These are phyloP conservation scores for Trametes punicea DNA, from an alignment of 768 basidiomycete genomes.

Conservation along the genomic window DNA sequence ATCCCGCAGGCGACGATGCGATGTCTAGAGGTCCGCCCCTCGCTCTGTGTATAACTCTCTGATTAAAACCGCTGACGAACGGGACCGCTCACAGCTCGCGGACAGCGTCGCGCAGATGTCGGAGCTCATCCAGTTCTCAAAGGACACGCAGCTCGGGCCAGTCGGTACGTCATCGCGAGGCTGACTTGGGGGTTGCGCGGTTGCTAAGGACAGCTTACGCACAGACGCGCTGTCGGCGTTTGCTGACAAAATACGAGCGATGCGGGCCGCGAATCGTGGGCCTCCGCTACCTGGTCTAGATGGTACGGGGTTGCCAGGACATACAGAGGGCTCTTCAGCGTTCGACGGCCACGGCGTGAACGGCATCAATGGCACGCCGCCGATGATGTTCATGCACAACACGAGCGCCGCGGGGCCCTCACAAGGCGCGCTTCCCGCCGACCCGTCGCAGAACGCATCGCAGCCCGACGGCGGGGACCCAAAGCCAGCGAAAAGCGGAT, in stretches of 20 bases:
- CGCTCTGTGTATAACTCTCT: neutral
- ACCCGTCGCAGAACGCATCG: slow-evolving; percentile 45
- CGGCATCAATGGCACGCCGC: slow-evolving; percentile 5
- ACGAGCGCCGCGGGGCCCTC: slow-evolving; percentile 20
- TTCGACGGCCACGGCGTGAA: slow-evolving; percentile 12
- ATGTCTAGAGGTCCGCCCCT: slow-evolving; percentile 72
- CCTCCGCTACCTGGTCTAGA: neutral
- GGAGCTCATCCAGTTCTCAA: slow-evolving; percentile 68
- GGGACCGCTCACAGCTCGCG: slow-evolving; percentile 48
- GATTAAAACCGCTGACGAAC: neutral
- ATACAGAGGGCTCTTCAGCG: neutral
- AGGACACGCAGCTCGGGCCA: slow-evolving; percentile 53
- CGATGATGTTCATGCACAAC: slow-evolving; percentile 6
- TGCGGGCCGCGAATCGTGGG: slow-evolving; percentile 17
- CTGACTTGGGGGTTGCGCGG: no score
- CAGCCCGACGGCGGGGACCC: slow-evolving; percentile 43
- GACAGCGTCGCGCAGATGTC: slow-evolving; percentile 81
- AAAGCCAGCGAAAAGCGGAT: slow-evolving; percentile 65
- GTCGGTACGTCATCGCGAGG: slow-evolving; percentile 37
- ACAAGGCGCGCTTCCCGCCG: slow-evolving; percentile 30
- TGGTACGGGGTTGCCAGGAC: slow-evolving; percentile 4
- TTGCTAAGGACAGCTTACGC: no score
- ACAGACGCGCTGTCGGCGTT: slow-evolving; percentile 43
- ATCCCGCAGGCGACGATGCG: slow-evolving; percentile 89
- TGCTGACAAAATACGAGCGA: slow-evolving; percentile 38